Conservation (phyloP, 768 basidiomycete species). For the Kwoniella sp. region DNA sequence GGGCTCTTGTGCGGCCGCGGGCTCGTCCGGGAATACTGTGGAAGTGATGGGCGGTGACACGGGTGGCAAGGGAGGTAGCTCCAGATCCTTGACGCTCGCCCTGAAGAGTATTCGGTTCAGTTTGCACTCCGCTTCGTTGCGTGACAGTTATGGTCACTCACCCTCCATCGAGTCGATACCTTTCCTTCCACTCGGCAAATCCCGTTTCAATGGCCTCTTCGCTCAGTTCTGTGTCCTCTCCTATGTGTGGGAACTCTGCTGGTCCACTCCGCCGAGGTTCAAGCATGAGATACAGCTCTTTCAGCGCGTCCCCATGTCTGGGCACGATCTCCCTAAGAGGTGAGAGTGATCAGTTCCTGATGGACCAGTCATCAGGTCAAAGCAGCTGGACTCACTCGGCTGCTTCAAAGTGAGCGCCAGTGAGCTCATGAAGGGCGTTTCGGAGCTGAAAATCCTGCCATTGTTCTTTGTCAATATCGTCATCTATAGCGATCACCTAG, state of each 20-base stretch:
- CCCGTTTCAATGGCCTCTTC: conserved; percentile 14
- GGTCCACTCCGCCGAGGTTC: conserved; percentile 1
- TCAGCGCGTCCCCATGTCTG: conserved; percentile 24
- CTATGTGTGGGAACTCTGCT: conserved; percentile 28
- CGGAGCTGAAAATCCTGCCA: conserved; percentile 21
- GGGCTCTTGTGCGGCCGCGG: neutral
- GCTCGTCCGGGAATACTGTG: conserved; percentile 37
- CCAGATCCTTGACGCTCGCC: conserved; percentile 17
- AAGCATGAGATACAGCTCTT: conserved; percentile 24
- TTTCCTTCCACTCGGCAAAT: conserved; percentile 29
- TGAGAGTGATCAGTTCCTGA: neutral
- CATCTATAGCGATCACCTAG: too few relatives aligned
- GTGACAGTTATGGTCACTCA: conserved; percentile 3
- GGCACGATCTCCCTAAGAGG: conserved; percentile 17
- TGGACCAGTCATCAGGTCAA: neutral
- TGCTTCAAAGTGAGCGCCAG: conserved; percentile 6
- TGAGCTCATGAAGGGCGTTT: conserved; percentile 22
- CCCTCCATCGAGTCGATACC: conserved; percentile 40
- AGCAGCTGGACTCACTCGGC: conserved; percentile 17
- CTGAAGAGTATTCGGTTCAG: neutral
- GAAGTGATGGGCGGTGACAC: conserved; percentile 30
- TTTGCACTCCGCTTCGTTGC: too few relatives aligned
- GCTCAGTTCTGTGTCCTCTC: conserved; percentile 17
- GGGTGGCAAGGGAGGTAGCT: conserved; percentile 29
- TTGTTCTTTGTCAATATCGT: too few relatives aligned